phyloP scores from a whole-genome alignment of 805 yeast species.

The Teunomyces gatunensis region DNA sequence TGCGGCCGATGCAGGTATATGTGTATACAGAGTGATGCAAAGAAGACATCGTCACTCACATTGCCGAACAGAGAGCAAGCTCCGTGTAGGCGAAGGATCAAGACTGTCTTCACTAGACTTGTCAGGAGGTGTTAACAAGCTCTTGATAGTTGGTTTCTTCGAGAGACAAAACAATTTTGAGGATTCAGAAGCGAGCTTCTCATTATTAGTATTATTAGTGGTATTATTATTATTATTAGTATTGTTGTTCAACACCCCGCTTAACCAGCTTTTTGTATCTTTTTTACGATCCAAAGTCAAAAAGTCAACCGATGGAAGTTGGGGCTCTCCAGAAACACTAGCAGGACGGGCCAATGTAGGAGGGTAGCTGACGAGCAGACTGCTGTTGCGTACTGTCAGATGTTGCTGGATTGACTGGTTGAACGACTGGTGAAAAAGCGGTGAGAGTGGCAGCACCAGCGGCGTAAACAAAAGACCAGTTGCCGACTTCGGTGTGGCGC shows the following conservation, averaged over 20 bases:
- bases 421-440: slow-evolving; percentile 39
- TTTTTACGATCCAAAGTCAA: slow-evolving; percentile 4
- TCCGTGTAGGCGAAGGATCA: not conserved
- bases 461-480: slow-evolving; percentile 22
- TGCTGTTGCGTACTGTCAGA: not conserved
- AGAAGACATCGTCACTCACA: not conserved
- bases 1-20: not conserved
- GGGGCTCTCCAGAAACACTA: not conserved
- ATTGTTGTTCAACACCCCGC: slow-evolving; percentile 27
- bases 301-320: slow-evolving; percentile 9
- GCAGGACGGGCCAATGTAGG: slow-evolving; percentile 1
- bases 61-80: not conserved
- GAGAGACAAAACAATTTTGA: slow-evolving; percentile 7
- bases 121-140: slow-evolving; percentile 27
- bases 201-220: not conserved
- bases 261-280: slow-evolving; percentile 23
- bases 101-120: not conserved
- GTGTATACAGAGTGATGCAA: not conserved
- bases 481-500: slow-evolving; percentile 9
- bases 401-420: slow-evolving; percentile 14
- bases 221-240: slow-evolving; percentile 3
- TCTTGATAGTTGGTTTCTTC: slow-evolving; percentile 31
- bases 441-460: slow-evolving; percentile 36
- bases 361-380: slow-evolving; percentile 4
- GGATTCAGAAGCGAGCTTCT: no score